Evolutionary conservation across 495 filamentous ascomycete genomes (phyloP).

Genomic region (Mytilinidion resinicola): DNA sequence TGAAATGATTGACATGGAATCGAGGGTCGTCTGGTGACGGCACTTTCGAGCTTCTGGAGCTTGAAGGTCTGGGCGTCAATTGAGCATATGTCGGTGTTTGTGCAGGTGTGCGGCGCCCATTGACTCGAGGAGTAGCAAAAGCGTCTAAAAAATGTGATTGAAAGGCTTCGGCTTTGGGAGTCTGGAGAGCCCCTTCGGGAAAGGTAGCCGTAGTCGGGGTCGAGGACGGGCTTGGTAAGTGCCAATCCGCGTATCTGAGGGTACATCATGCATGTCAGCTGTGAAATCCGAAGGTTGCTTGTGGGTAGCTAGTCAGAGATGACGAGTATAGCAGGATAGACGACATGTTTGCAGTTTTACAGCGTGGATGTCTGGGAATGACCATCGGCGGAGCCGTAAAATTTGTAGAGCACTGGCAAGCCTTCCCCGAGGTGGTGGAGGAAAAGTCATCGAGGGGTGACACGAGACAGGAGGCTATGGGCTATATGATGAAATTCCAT

Average conservation of each 20-base stretch:
- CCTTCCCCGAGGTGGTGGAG: background rate
- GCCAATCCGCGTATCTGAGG: constrained; percentile 33
- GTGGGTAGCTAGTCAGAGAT: no score
- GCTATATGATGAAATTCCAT: constrained; percentile 14
- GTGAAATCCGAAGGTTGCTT: background rate
- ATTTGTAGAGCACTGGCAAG: background rate
- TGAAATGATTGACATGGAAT: constrained; percentile 53
- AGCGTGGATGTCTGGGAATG: no score
- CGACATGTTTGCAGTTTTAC: no score
- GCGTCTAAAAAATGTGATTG: constrained; percentile 39
- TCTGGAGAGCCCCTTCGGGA: constrained; percentile 26
- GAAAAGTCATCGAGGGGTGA: background rate
- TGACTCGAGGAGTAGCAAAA: constrained; percentile 36
- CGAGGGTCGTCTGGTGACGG: constrained; percentile 27
- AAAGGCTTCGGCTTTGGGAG: constrained; percentile 31
- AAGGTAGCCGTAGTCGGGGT: constrained; percentile 33
- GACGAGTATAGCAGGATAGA: no score
- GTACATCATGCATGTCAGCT: constrained; percentile 21
- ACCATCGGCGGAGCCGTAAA: no score
- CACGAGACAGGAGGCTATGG: background rate
- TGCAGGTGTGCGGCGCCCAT: constrained; percentile 31
- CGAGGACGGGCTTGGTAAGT: constrained; percentile 36
- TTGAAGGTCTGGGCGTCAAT: constrained; percentile 26
- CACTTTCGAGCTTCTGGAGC: constrained; percentile 21
- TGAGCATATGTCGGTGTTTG: constrained; percentile 28